Evolutionary conservation across 306 rosid species (phyloP), one percentile per base, ranked within the genome.

Genomic region (Sicyos baderoa): DNA sequence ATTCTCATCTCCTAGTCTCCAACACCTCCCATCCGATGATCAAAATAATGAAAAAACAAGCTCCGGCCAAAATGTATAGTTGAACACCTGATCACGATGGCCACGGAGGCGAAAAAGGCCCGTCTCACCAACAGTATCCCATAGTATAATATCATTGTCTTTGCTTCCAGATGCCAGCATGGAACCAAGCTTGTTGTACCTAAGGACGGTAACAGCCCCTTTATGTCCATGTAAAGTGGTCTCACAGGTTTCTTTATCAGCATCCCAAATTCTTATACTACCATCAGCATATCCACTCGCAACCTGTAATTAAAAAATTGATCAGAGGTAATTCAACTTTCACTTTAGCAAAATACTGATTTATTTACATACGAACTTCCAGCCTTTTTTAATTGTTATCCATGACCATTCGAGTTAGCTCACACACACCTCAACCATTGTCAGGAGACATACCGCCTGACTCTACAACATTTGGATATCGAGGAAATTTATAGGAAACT

Each of bases 71-170:
- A 48, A 14, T 29, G 37, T 7, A 29, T 37, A 54, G 3, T 35
- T 59, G 40, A 67, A 60, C 55, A 89, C 96, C 95, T 93, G 96
- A 63, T 89, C 93, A 0, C 88, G 87, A 77, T 93, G 98, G 25
- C 98, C 98, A 3, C 89, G 84, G 32, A 89, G 94, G 3, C 98
- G 97, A 84, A 87, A 93, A 27, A 93, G 91, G 50, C 98, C 98
- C 0, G 83, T 77, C 79, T 93, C 95, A 0, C 95, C 95, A 52
- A 93, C 84, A 35, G 85, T 88, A 32, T 93, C 98, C 98, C 98
- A 93, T 40, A 89, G 51, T 73, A 89, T 89, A 74, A 89, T 72
- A 77, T 93, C 97, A 54, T 82, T 82, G 72, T 93, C 98, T 81
- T 88, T 93, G 80, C 98, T 86, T 60, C 98, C 98, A 72, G 96